Evolutionary conservation across 1,139 yeast species (phyloP), one percentile per base, ranked within the genome.

Genomic region (Scheffersomyces illinoinensis): DNA sequence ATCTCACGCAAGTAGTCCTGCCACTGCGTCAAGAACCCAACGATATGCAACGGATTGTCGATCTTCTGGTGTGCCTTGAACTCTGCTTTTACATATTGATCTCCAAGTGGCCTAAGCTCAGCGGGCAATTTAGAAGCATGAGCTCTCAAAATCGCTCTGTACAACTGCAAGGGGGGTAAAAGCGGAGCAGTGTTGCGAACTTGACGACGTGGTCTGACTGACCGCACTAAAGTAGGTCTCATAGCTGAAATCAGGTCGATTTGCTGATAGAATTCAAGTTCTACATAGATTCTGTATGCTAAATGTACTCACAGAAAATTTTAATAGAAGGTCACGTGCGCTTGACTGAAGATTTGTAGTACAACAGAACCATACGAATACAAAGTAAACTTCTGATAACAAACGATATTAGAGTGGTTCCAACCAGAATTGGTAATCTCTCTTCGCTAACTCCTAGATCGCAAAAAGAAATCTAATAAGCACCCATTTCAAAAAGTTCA

Each of bases 21-120:
- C 99, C 99, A 95, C 64, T 92, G 89, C 1, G 97, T 86, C 62
- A 95, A 81, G 68, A 95, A 95, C 14, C 98, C 98, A 10, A 96
- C 93, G 47, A 95, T 92, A 70, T 93, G 97, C 49, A 93, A 80
- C 1, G 99, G 98, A 71, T 95, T 93, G 66, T 93, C 97, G 17
- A 89, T 83, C 55, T 78, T 75, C 62, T 86, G 85, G 75, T 96
- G 99, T n/a, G 95, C 89, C 65, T 87, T 86, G 78, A 95, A 95
- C 74, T 95, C 99, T 33, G 89, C 85, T 70, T 88, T 91, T 58
- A 95, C 97, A 73, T 95, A 95, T 65, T 86, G 84, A 72, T 95
- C 98, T 5, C 99, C 99, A 47, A 95, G 81, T 53, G 87, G 82
- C 58, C 97, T 81, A 64, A 90, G 89, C 57, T 88, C 87, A 2